phyloP scores from a whole-genome alignment of 2,329 filamentous ascomycete genomes.

The Venturia aucupariae region DNA sequence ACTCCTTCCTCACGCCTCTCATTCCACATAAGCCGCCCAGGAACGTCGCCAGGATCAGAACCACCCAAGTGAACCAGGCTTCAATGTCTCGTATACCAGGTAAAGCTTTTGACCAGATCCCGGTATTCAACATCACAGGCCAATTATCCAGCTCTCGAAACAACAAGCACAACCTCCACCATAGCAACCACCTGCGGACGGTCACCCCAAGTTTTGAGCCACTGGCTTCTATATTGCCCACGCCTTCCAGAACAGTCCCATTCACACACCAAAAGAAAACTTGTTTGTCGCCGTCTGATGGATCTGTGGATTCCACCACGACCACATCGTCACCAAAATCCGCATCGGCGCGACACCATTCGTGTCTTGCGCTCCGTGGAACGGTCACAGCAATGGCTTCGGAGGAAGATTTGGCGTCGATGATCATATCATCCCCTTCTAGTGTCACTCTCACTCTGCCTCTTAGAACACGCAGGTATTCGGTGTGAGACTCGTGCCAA shows the following conservation, averaged over 20 bases:
- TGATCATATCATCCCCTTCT: background rate
- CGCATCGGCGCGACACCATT: conserved; percentile 36
- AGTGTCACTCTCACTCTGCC: conserved; percentile 28
- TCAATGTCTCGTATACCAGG: conserved; percentile 11
- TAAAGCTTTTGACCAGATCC: conserved; percentile 8
- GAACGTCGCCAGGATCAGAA: background rate
- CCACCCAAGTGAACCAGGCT: background rate
- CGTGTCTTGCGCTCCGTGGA: conserved; percentile 32
- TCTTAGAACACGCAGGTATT: conserved; percentile 36
- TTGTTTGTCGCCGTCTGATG: conserved; percentile 36
- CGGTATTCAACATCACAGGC: conserved; percentile 21
- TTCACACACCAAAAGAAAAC: conserved; percentile 45
- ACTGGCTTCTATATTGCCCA: background rate
- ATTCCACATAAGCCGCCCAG: background rate
- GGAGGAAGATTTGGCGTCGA: conserved; percentile 20
- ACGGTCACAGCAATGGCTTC: conserved; percentile 24
- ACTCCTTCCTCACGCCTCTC: background rate
- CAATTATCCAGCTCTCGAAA: conserved; percentile 27
- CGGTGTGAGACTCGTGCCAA: conserved; percentile 40
- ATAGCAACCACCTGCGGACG: conserved; percentile 12
- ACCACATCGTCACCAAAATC: conserved; percentile 26
- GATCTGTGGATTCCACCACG: conserved; percentile 40
- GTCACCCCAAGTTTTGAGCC: background rate
- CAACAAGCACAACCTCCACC: conserved; percentile 21
- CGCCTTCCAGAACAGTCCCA: conserved; percentile 28